Evolutionary conservation across 2,329 filamentous ascomycete genomes (phyloP).

Genomic region (Emergomyces pasteurianus): DNA sequence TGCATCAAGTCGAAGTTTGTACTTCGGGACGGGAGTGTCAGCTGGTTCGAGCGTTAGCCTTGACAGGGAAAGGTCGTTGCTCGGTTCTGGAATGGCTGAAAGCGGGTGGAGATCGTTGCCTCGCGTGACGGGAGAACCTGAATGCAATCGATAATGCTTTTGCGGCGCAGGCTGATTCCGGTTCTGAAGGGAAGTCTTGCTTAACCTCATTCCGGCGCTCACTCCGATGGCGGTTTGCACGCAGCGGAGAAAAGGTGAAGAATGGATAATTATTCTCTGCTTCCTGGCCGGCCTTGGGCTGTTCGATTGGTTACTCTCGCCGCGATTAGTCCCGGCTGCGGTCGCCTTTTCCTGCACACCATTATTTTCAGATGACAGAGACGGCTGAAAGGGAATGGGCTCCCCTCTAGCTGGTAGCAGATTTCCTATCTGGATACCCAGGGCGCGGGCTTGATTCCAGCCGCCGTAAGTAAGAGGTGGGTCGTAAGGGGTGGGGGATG

Average conservation of each 20-base stretch:
- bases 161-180: neutral
- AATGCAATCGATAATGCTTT: slow-evolving; percentile 18
- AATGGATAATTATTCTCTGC: slow-evolving; percentile 76
- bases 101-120: slow-evolving; percentile 18
- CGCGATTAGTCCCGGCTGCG: slow-evolving; percentile 27
- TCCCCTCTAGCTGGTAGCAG: slow-evolving; percentile 45
- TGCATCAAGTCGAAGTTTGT: slow-evolving; percentile 64
- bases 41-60: neutral
- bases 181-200: neutral
- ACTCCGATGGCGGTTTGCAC: slow-evolving; percentile 86
- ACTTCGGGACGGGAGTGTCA: slow-evolving; percentile 3
- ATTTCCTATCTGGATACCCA: slow-evolving; percentile 73
- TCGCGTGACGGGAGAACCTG: slow-evolving; percentile 12
- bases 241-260: slow-evolving; percentile 87
- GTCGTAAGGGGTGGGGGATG: slow-evolving; percentile 88
- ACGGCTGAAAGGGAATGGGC: neutral
- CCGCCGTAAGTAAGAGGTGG: slow-evolving; percentile 90
- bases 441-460: slow-evolving; percentile 72
- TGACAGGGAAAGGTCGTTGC: slow-evolving; percentile 4
- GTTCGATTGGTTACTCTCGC: neutral
- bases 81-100: slow-evolving; percentile 25
- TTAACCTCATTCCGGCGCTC: slow-evolving; percentile 61
- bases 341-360: neutral
- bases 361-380: neutral
- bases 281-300: slow-evolving; percentile 35